Evolutionary conservation across 225 moss, liverwort and hornwort genomes (phyloP), one percentile per base, ranked within the genome.

Genomic region (Ulota crispa): DNA sequence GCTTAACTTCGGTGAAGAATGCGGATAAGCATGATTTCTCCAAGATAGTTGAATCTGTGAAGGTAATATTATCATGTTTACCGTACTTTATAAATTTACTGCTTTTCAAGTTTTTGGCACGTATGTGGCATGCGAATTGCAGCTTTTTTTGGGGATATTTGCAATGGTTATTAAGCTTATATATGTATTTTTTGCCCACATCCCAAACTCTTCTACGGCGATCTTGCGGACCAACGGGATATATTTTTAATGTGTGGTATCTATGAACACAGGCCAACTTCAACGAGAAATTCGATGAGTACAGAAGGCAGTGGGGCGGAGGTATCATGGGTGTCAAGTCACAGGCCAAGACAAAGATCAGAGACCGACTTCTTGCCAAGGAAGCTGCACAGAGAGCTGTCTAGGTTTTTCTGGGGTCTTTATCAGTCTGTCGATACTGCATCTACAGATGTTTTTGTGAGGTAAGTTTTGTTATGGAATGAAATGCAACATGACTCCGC

Each of bases 261-360:
- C 3, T 9, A 26, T 72, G 73, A 45, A 59, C 75, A 76, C 92
- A 97, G 96, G 96, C 96, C 77, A 95, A 95, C 83, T 97, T 97
- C 87, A 97, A 97, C 43, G 95, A 97, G 53, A 87, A 92, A 24
- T 97, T 90, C 73, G 96, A 97, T 75, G 96, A 97, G 76, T 93
- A 93, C 87, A 90, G 96, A 45, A 95, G 92, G 85, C 93, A 97
- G 42, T 97, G 95, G 96, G 96, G 96, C 47, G 95, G 93, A 81
- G 95, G 96, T 52, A 92, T 97, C 27, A 97, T 97, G 95, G 96
- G 96, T 11, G 95, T 97, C 2, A 97, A 97, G 83, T 97, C 96
- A 21, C 96, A 97, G 82, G 96, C 96, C 8, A 97, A 97, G 83
- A 92, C 92, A 0, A 97, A 97, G 85, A 88, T 86, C 32, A 97